These are phyloP conservation scores for Podaxis sp. DNA, from an alignment of 768 basidiomycete species.

Conservation along the genomic window DNA sequence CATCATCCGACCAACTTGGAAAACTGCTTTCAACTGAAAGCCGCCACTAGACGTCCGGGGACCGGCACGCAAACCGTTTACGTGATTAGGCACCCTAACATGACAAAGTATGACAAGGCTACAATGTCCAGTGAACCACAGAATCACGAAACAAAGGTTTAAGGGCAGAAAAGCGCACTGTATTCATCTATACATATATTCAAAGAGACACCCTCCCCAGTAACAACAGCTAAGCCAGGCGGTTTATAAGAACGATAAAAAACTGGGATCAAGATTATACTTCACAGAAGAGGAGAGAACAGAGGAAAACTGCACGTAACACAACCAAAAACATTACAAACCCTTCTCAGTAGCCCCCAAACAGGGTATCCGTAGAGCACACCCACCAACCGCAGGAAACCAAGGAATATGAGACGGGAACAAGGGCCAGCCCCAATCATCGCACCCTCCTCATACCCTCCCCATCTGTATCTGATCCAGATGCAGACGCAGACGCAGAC, in stretches of 20 bases:
- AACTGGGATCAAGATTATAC: not conserved
- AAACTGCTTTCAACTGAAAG: not conserved
- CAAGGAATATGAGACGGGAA: not conserved
- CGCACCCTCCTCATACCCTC: not conserved
- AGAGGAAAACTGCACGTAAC: not conserved
- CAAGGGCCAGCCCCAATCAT: not conserved
- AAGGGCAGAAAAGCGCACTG: not conserved
- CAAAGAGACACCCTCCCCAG: not conserved
- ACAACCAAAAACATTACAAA: not conserved
- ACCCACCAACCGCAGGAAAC: not conserved
- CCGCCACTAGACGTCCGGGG: too few species aligned
- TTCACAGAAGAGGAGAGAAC: not conserved
- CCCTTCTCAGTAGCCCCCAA: not conserved
- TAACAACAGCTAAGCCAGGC: not conserved
- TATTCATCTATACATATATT: not conserved
- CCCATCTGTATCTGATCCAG: slow-evolving; percentile 1
- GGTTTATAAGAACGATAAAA: not conserved
- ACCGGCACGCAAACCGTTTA: not conserved
- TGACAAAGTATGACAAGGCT: not conserved
- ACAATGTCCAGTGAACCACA: not conserved
- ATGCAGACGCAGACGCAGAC: not conserved
- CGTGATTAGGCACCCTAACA: not conserved
- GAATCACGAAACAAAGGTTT: not conserved
- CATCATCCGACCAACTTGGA: not conserved
- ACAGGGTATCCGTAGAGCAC: not conserved